Percentiles rank a stretch among this genome's conserved stretches.
phyloP scores from a whole-genome alignment of 164 flowering plant genomes.

The Nymphaea colorata region DNA sequence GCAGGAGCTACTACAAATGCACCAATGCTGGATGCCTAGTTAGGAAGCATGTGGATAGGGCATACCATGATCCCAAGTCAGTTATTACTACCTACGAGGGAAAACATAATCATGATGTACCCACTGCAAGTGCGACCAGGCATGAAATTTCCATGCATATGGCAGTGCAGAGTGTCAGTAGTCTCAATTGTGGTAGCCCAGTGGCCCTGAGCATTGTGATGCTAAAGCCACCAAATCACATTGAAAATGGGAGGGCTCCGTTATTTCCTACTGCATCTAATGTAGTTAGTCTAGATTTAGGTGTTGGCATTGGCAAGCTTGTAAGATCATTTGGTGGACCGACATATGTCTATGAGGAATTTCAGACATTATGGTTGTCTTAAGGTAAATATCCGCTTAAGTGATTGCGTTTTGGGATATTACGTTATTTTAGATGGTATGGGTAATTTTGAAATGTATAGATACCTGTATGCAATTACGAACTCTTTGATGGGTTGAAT shows the following conservation, averaged over 20 bases:
- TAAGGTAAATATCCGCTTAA: no score
- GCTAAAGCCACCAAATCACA: slow-evolving; percentile 8
- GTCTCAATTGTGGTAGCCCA: neutral
- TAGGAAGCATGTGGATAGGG: slow-evolving; percentile 92
- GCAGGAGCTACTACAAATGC: slow-evolving; percentile 96
- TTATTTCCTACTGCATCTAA: slow-evolving; percentile 15
- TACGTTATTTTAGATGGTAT: no score
- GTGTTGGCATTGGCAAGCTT: slow-evolving; percentile 53
- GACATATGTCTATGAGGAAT: no score
- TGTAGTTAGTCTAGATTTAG: slow-evolving; percentile 74
- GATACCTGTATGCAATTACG: no score
- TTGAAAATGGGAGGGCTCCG: neutral
- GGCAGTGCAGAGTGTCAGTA: neutral
- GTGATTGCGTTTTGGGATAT: no score
- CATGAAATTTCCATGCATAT: slow-evolving; percentile 40
- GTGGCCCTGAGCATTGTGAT: slow-evolving; percentile 20
- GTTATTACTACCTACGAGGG: slow-evolving; percentile 95
- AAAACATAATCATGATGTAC: slow-evolving; percentile 94
- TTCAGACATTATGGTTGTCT: no score
- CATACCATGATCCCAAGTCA: slow-evolving; percentile 91
- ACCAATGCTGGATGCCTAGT: slow-evolving; percentile 87
- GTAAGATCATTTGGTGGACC: no score
- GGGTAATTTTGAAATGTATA: no score
- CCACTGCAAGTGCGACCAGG: slow-evolving; percentile 47
- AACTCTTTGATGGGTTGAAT: no score